Percentiles rank a stretch among this genome's conserved stretches.
phyloP scores from a whole-genome alignment of 495 filamentous ascomycete species.

The Extremus antarcticus region DNA sequence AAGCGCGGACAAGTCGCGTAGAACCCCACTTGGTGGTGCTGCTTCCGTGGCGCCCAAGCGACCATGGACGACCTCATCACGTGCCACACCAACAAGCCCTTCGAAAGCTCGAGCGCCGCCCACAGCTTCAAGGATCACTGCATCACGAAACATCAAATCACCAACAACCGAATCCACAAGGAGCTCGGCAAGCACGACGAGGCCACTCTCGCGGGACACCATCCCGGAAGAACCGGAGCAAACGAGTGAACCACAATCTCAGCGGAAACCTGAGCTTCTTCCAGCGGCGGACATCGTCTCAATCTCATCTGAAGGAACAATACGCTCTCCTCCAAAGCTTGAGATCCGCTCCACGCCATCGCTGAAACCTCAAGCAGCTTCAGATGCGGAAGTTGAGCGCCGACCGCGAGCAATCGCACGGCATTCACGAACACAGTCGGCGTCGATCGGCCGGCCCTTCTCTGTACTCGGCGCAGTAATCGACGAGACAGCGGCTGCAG shows the following conservation, averaged over 20 bases:
- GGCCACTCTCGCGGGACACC: not conserved
- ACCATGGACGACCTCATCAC: slow-evolving; percentile 2
- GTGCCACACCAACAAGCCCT: slow-evolving; percentile 8
- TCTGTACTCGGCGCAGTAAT: not conserved
- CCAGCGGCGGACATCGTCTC: not conserved
- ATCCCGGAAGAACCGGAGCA: slow-evolving; percentile 18
- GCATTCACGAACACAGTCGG: slow-evolving; percentile 16
- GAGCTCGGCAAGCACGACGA: not conserved
- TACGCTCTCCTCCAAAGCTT: slow-evolving; percentile 8
- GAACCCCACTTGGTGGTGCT: slow-evolving; percentile 2
- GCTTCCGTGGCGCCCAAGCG: slow-evolving; percentile 7
- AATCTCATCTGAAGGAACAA: not conserved
- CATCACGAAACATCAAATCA: slow-evolving; percentile 1
- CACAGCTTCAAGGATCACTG: not conserved
- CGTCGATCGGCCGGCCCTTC: slow-evolving; percentile 2
- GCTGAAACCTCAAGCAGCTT: slow-evolving; percentile 11
- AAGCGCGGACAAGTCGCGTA: slow-evolving; percentile 11
- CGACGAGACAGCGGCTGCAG: not conserved
- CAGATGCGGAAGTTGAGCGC: slow-evolving; percentile 11
- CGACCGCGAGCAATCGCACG: not conserved
- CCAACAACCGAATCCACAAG: slow-evolving; percentile 5
- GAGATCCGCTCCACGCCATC: slow-evolving; percentile 13
- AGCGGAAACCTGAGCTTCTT: not conserved
- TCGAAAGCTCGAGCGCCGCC: not conserved
- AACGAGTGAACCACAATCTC: too few relatives aligned